phyloP scores from a whole-genome alignment of 768 basidiomycete species.

The Russula olivacea region DNA sequence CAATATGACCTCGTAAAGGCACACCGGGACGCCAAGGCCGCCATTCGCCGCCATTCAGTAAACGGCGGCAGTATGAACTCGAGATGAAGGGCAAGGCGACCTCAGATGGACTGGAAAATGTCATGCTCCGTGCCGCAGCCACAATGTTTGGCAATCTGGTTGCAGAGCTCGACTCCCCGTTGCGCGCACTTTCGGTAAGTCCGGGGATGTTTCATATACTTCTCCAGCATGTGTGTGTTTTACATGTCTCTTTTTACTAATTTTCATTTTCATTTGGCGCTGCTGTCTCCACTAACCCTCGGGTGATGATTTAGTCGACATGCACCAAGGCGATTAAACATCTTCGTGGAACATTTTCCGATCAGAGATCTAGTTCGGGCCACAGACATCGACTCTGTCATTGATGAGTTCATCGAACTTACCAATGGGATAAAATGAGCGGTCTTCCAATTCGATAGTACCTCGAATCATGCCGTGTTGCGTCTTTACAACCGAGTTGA shows the following conservation, averaged over 20 bases:
- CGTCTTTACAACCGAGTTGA: constrained; percentile 61
- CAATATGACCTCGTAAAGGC: constrained; percentile 79
- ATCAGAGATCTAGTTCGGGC: constrained; percentile 34
- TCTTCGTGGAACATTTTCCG: constrained; percentile 61
- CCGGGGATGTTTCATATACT: not conserved
- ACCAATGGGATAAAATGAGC: constrained; percentile 63
- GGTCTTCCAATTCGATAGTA: constrained; percentile 68
- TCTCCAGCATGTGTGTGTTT: not conserved
- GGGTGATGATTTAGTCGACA: constrained; percentile 42
- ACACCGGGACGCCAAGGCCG: constrained; percentile 40
- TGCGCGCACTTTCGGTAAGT: constrained; percentile 67
- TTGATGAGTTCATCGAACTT: constrained; percentile 59
- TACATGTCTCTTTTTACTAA: no score
- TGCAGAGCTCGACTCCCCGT: constrained; percentile 72
- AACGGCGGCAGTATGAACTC: not conserved
- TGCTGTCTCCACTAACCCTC: not conserved
- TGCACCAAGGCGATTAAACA: constrained; percentile 55
- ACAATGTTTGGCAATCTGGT: constrained; percentile 73
- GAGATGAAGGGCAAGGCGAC: constrained; percentile 27
- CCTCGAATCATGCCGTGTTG: constrained; percentile 77
- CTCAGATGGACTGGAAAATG: constrained; percentile 25
- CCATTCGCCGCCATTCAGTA: constrained; percentile 28
- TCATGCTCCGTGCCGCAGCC: constrained; percentile 56
- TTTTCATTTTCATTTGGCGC: not conserved
- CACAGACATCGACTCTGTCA: constrained; percentile 36